Evolutionary conservation across 2,329 filamentous ascomycete species (phyloP).

Genomic region (Dactylellina leptospora): DNA sequence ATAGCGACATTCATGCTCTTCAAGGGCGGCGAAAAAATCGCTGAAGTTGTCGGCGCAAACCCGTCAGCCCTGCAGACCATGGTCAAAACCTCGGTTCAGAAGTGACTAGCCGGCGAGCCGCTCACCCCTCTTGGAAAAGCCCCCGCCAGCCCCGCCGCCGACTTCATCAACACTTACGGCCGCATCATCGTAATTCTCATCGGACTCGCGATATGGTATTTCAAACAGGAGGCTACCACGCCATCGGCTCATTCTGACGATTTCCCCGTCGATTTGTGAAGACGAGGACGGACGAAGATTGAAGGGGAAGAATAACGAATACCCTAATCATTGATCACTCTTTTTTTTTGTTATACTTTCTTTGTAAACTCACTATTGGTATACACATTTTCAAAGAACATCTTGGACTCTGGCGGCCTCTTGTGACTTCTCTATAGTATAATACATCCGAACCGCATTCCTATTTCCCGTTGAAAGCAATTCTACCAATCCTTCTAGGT

Average conservation of each 20-base stretch:
- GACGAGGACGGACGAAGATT: not conserved
- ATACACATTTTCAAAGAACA: too few relatives aligned
- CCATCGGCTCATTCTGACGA: not conserved
- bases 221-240: conserved; percentile 9
- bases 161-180: conserved; percentile 46
- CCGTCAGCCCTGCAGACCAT: conserved; percentile 70
- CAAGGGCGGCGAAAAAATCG: conserved; percentile 77
- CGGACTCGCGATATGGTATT: conserved; percentile 42
- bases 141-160: conserved; percentile 2
- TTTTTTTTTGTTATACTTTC: not conserved
- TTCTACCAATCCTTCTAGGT: too few relatives aligned
- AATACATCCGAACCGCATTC: not conserved
- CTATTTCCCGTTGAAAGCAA: too few relatives aligned
- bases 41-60: conserved; percentile 82
- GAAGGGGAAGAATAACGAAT: not conserved
- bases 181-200: conserved; percentile 40
- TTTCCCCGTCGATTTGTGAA: conserved; percentile 19
- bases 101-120: conserved; percentile 47
- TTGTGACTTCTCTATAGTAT: too few relatives aligned
- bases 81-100: not conserved
- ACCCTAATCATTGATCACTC: not conserved
- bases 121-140: conserved; percentile 14
- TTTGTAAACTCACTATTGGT: not conserved
- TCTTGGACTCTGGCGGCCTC: too few relatives aligned
- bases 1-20: conserved; percentile 73